phyloP scores from a whole-genome alignment of 1,139 yeast genomes.

The Taphrina flavorubra region DNA sequence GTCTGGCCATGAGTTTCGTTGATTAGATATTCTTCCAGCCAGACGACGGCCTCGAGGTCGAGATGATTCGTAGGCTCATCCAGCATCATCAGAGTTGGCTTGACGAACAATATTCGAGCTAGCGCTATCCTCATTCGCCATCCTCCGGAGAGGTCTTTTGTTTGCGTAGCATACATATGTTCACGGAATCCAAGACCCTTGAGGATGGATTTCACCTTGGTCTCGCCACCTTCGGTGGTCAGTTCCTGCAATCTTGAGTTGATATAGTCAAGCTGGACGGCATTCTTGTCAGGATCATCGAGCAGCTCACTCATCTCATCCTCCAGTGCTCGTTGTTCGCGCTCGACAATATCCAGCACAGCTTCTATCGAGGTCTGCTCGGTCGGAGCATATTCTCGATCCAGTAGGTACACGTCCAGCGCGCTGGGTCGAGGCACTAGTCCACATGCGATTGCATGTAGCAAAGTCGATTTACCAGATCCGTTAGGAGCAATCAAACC shows the following conservation, averaged over 20 bases:
- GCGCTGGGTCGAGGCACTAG: conserved; percentile 93
- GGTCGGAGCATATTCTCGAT: conserved; percentile 96
- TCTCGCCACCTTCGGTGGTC: conserved; percentile 42
- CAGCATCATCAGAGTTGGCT: conserved; percentile 81
- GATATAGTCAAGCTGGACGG: conserved; percentile 43
- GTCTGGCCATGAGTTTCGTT: conserved; percentile 44
- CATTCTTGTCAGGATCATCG: conserved; percentile 45
- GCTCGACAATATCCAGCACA: conserved; percentile 96
- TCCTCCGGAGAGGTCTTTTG: conserved; percentile 99
- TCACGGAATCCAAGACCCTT: conserved; percentile 97
- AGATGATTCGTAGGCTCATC: conserved; percentile 99
- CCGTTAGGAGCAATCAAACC: conserved; percentile 98
- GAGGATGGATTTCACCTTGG: conserved; percentile 67
- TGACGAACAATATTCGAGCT: conserved; percentile 81
- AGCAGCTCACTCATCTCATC: conserved; percentile 78
- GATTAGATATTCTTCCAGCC: conserved; percentile 97
- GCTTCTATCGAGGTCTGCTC: conserved; percentile 92
- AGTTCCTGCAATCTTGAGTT: conserved; percentile 43
- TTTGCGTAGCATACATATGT: conserved; percentile 80
- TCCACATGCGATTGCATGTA: conserved; percentile 91
- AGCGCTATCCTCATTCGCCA: conserved; percentile 93
- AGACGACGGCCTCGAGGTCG: conserved; percentile 99
- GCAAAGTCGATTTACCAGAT: conserved; percentile 95
- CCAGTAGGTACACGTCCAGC: conserved; percentile 87
- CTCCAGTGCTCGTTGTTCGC: conserved; percentile 88